Evolutionary conservation across 163 green algal species (phyloP).

Genomic region (Chlorella variabilis): DNA sequence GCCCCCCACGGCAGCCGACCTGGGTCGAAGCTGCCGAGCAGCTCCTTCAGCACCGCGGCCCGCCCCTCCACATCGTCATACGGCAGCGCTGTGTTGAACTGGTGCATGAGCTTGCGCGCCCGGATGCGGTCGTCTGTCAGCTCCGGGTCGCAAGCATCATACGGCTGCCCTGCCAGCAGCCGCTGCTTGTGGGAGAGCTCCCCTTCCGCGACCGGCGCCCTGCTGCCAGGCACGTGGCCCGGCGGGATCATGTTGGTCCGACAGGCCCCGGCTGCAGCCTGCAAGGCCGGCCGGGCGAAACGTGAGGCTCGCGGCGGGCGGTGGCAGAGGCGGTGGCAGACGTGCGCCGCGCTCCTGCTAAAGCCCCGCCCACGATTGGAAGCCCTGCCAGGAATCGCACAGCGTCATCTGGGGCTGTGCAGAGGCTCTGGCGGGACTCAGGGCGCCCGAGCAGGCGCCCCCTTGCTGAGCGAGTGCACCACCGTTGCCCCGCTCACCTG

Average conservation of each 20-base stretch:
- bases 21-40: constrained; percentile 22
- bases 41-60: constrained; percentile 14
- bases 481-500: no score
- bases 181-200: constrained; percentile 10
- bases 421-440: no score
- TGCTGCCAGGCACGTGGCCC: neutral
- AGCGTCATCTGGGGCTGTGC: no score
- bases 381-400: no score
- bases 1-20: neutral
- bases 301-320: no score
- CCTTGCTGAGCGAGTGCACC: no score
- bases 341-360: no score
- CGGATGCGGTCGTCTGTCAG: constrained; percentile 27
- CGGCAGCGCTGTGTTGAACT: constrained; percentile 36
- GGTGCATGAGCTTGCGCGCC: constrained; percentile 27
- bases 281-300: no score
- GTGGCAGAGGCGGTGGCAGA: no score
- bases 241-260: constrained; percentile 34
- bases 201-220: neutral
- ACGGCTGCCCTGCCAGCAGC: constrained; percentile 28
- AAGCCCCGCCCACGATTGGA: no score
- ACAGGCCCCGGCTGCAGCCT: no score
- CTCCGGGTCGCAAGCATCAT: constrained; percentile 33
- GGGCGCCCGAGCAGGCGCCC: no score
- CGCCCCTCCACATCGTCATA: constrained; percentile 43